Evolutionary conservation across 2,329 filamentous ascomycete species (phyloP).

Genomic region (Drechslerella stenobrocha): DNA sequence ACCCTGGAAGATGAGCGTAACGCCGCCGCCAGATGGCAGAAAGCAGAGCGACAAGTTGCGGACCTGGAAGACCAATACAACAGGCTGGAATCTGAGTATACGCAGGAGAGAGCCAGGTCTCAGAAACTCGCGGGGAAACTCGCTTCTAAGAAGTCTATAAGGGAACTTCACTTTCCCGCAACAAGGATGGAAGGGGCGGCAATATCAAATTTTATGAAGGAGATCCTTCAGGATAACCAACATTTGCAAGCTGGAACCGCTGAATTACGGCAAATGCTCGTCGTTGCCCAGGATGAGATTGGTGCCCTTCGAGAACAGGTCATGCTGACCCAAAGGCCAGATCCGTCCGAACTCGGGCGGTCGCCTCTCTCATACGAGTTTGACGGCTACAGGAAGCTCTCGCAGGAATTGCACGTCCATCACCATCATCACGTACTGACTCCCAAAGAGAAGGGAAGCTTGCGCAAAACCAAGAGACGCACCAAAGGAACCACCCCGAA

Average conservation of each 20-base stretch:
- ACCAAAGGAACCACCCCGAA: constrained; percentile 65
- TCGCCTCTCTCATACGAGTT: constrained; percentile 52
- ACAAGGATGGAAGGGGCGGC: constrained; percentile 41
- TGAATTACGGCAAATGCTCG: constrained; percentile 85
- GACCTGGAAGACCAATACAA: constrained; percentile 86
- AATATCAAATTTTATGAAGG: constrained; percentile 80
- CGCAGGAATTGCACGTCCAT: constrained; percentile 85
- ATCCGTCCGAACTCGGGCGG: constrained; percentile 57
- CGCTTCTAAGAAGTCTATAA: constrained; percentile 41
- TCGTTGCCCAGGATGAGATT: constrained; percentile 91
- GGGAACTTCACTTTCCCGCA: constrained; percentile 31
- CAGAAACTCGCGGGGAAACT: constrained; percentile 69
- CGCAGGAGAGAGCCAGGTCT: constrained; percentile 50
- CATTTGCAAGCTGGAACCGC: constrained; percentile 89
- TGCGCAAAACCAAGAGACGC: constrained; percentile 58
- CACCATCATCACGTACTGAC: constrained; percentile 82
- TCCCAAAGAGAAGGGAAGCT: constrained; percentile 57
- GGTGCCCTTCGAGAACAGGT: constrained; percentile 82
- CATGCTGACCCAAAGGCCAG: constrained; percentile 74
- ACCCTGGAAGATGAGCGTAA: constrained; percentile 76
- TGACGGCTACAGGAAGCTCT: constrained; percentile 55
- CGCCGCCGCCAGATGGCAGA: constrained; percentile 79
- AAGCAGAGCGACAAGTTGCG: constrained; percentile 76
- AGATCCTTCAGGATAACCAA: constrained; percentile 92
- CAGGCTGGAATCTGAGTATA: constrained; percentile 74